Base-by-base conservation (phyloP, 164 flowering plant genomes). In the Umbellularia californica region DNA sequence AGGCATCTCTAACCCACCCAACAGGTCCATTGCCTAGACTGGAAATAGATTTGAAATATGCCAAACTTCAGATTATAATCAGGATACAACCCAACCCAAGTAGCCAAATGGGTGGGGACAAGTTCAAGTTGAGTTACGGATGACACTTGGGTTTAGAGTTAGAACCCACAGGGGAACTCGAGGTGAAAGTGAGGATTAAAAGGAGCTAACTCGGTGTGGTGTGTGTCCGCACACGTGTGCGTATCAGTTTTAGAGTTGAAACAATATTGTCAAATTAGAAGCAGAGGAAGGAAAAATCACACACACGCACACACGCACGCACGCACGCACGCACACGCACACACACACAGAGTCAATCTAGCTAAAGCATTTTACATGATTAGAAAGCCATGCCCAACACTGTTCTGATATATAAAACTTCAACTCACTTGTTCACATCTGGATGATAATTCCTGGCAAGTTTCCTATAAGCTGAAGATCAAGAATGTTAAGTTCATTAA, bases 391-490 rank as follows among this genome's bases (percentile, higher is more conserved):
- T 5, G 33, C 41, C 27, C 10, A 5, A 41, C 47, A 67, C 28
- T 1, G 47, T 27, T 15, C 47, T 35, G 2, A 73, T 24, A 41
- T 72, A n/a, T n/a, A 70, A 27, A 9, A 64, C 28, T 33, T 35
- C 22, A 41, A 89, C 97, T 88, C 71, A 94, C 98, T 92, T 94
- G 93, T 90, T 94, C 58, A 94, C 98, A 83, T 94, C 98, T 67
- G 98, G 98, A 83, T 94, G 98, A 73, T 85, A 89, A 77, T 73
- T 92, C 85, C 97, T 82, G 6, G 98, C 98, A 80, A 94, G 98
- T 83, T 92, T 94, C 78, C 97, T 86, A 78, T 95, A 95, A 78
- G 99, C 99, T 95, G 89, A 78, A 76, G 68, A 75, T 27, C 71
- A 71, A 69, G 78, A 58, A 64, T 14, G 24, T 64, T 7, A 64